These are phyloP conservation scores for Backusella tuberculispora DNA, from an alignment of 192 early-diverging fungal genomes.

Conservation along the genomic window DNA sequence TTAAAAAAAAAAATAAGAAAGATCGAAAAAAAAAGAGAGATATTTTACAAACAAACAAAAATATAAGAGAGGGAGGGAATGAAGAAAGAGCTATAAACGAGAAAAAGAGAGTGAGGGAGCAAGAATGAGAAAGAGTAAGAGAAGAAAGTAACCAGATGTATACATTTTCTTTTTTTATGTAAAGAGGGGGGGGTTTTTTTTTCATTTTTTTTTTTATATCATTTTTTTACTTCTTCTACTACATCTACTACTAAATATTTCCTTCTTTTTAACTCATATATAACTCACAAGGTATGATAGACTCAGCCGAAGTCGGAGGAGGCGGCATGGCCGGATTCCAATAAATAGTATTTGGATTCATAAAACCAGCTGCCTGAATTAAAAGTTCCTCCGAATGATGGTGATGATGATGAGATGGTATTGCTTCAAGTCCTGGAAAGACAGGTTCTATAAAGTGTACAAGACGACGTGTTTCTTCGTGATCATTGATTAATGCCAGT, in stretches of 20 bases:
- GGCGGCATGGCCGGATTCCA: background rate
- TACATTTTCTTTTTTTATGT: too few species aligned
- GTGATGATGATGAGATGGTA: background rate
- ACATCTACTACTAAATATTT: background rate
- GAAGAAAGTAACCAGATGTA: background rate
- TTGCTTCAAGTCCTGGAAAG: background rate
- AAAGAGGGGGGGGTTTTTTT: background rate
- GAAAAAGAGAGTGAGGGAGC: too few species aligned
- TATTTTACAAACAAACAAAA: background rate
- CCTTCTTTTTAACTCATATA: conserved; percentile 15
- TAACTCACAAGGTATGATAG: conserved; percentile 8
- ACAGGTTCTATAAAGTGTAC: conserved; percentile 25
- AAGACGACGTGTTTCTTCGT: conserved; percentile 25
- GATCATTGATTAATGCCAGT: conserved; percentile 23
- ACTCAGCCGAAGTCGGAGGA: background rate
- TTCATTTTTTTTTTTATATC: background rate
- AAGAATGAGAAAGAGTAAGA: too few species aligned
- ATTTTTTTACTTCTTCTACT: too few species aligned
- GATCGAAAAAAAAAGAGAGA: background rate
- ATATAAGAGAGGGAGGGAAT: background rate
- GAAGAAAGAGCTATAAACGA: too few species aligned
- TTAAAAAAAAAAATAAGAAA: too few species aligned
- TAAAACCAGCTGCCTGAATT: background rate
- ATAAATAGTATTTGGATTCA: conserved; percentile 5
- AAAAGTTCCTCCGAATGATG: background rate